Percentiles rank a stretch among this genome's conserved stretches.
These are phyloP conservation scores for Thielaviopsis euricoi DNA, from an alignment of 2,329 filamentous ascomycete genomes.

Conservation along the genomic window DNA sequence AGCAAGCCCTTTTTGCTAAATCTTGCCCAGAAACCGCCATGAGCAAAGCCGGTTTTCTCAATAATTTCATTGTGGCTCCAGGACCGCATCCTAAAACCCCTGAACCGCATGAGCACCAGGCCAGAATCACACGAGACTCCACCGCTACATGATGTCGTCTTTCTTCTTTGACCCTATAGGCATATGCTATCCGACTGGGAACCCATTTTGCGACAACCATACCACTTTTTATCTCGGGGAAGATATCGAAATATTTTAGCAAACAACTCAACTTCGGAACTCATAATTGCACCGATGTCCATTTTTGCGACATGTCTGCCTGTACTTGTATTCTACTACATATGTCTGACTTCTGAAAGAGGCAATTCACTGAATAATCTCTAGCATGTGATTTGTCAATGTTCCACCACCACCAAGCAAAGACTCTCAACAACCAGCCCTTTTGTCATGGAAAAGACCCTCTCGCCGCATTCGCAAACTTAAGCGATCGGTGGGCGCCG, in stretches of 20 bases:
- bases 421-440: not conserved
- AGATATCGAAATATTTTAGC: not conserved
- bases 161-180: not conserved
- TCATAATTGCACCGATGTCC: not conserved
- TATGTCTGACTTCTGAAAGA: not conserved
- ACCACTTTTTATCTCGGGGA: not conserved
- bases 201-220: not conserved
- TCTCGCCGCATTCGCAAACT: not conserved
- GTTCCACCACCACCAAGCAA: not conserved
- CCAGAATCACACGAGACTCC: constrained; percentile 9
- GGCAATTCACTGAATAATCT: not conserved
- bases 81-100: not conserved
- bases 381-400: not conserved
- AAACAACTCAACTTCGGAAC: not conserved
- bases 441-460: not conserved
- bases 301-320: not conserved
- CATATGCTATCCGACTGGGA: not conserved
- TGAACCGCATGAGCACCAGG: constrained; percentile 4
- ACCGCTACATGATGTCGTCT: not conserved
- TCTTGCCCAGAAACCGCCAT: not conserved
- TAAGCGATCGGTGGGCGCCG: not conserved
- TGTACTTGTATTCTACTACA: not conserved
- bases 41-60: not conserved
- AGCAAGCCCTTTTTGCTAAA: not conserved
- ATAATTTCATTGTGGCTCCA: constrained; percentile 1